These are phyloP conservation scores for Cerrena zonata DNA, from an alignment of 1,284 basidiomycete genomes.

Conservation along the genomic window DNA sequence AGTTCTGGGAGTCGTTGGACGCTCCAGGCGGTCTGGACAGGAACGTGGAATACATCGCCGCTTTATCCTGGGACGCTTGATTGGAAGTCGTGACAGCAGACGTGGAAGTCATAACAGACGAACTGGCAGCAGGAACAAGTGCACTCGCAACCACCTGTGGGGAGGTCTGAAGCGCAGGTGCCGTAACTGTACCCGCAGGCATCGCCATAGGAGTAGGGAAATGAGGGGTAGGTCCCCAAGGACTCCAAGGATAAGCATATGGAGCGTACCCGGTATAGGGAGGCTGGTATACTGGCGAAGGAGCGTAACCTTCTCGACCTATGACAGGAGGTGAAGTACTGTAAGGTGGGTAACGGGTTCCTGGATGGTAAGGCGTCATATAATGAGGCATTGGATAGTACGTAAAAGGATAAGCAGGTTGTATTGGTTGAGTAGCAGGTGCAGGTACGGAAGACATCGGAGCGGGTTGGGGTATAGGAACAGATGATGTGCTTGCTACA, in stretches of 20 bases:
- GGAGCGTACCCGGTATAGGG: conserved; percentile 14
- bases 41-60: conserved; percentile 11
- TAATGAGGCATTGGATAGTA: conserved; percentile 30
- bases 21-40: conserved; percentile 2
- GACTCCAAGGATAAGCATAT: conserved; percentile 16
- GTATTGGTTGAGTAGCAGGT: neutral
- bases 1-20: neutral
- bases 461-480: conserved; percentile 1
- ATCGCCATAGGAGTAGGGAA: conserved; percentile 1
- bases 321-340: conserved; percentile 7
- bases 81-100: neutral
- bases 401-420: conserved; percentile 25
- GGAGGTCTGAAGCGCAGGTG: neutral
- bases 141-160: conserved; percentile 6
- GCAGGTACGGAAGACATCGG: conserved; percentile 6
- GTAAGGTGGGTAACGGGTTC: conserved; percentile 5
- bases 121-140: conserved; percentile 3
- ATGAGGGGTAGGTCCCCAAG: conserved; percentile 9
- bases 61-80: conserved; percentile 4
- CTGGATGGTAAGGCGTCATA: conserved; percentile 23
- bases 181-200: neutral
- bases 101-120: neutral
- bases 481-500: no score
- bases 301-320: conserved; percentile 15
- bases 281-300: conserved; percentile 17